Percentiles rank a stretch among this genome's conserved stretches.
Conservation (phyloP, 1,284 basidiomycete genomes). For the Marasmius tenuissimus region DNA sequence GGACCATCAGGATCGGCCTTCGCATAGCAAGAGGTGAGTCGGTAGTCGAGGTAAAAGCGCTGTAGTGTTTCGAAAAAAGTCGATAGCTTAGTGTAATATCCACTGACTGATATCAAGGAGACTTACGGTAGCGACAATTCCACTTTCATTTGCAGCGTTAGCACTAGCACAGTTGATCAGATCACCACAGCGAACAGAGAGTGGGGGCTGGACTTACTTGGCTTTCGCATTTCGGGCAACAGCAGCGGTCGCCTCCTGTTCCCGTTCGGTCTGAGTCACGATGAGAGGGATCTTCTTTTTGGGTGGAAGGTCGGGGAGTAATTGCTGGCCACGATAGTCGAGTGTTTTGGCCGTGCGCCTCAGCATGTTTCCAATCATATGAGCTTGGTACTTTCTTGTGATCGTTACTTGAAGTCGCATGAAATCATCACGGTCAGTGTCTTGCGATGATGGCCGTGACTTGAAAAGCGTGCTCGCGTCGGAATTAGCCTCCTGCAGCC, state of each 20-base stretch:
- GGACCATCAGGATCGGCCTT: slow-evolving; percentile 8
- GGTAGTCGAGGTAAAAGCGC: slow-evolving; percentile 21
- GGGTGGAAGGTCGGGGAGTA: background rate
- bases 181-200: background rate
- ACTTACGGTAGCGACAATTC: slow-evolving; percentile 25
- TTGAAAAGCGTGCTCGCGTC: no score
- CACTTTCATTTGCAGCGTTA: slow-evolving; percentile 9
- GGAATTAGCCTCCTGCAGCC: slow-evolving; percentile 17
- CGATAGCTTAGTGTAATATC: slow-evolving; percentile 2
- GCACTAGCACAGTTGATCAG: slow-evolving; percentile 16
- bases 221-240: slow-evolving; percentile 16
- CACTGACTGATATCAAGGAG: background rate
- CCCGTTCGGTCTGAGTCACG: background rate
- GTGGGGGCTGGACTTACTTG: slow-evolving; percentile 16
- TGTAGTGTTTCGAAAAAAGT: slow-evolving; percentile 22
- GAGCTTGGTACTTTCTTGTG: slow-evolving; percentile 21
- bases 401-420: slow-evolving; percentile 15
- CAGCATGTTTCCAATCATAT: slow-evolving; percentile 5
- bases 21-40: slow-evolving; percentile 15
- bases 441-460: no score
- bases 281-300: background rate
- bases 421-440: no score
- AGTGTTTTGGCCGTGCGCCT: background rate
- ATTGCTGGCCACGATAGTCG: background rate
- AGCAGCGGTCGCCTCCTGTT: background rate